phyloP scores from a whole-genome alignment of 177 flowering plant species.

The Vitis hybrid region DNA sequence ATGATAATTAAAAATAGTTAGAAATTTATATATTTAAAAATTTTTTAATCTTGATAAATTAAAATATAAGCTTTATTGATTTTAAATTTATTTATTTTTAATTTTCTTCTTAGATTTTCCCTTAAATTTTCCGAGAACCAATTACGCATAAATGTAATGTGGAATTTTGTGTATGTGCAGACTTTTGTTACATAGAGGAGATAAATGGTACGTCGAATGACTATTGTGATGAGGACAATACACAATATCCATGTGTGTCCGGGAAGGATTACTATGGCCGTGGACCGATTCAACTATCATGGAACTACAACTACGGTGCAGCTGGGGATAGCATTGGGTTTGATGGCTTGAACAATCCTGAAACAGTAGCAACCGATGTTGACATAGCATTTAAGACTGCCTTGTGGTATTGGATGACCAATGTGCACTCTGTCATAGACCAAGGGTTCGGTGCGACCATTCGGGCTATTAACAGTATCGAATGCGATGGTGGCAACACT shows the following conservation, averaged over 20 bases:
- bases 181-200: slow-evolving; percentile 4
- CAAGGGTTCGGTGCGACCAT: slow-evolving; percentile 33
- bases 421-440: slow-evolving; percentile 13
- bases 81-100: too few species aligned
- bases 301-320: slow-evolving; percentile 32
- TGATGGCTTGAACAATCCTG: slow-evolving; percentile 25
- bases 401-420: slow-evolving; percentile 26
- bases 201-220: slow-evolving; percentile 7
- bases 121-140: too few species aligned
- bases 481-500: slow-evolving; percentile 27
- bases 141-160: too few species aligned
- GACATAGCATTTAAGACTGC: slow-evolving; percentile 22
- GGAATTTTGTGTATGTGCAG: too few species aligned
- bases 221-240: slow-evolving; percentile 12
- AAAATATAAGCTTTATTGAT: too few species aligned
- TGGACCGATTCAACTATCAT: slow-evolving; percentile 28
- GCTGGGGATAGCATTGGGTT: slow-evolving; percentile 20
- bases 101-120: too few species aligned
- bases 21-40: too few species aligned
- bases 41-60: too few species aligned
- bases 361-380: slow-evolving; percentile 20
- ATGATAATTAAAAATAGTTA: too few species aligned
- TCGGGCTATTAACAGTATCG: slow-evolving; percentile 25
- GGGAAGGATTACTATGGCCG: slow-evolving; percentile 21
- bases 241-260: slow-evolving; percentile 20